Conservation (phyloP, 75 land plant genomes). For the Cryptomeria japonica region DNA sequence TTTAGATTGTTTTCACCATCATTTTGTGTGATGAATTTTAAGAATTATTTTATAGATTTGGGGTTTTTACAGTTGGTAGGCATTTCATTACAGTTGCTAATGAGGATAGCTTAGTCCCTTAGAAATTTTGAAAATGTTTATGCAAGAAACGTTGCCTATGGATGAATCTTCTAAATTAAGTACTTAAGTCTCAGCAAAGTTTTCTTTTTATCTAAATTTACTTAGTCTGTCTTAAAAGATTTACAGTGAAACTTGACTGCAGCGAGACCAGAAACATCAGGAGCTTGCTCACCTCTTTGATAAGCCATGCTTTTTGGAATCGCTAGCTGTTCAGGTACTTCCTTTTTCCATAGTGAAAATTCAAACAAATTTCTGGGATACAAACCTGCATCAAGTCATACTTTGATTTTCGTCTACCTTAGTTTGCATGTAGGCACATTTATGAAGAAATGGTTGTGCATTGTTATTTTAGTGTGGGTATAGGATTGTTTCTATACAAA, state of each 20-base stretch:
- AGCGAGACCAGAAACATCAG: slow-evolving; percentile 75
- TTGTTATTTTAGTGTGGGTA: too few relatives aligned
- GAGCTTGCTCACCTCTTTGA: slow-evolving; percentile 90
- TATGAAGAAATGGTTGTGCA: too few relatives aligned
- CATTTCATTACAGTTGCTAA: too few relatives aligned
- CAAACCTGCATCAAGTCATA: too few relatives aligned
- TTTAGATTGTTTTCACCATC: too few relatives aligned
- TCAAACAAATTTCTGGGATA: neutral
- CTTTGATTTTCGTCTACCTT: too few relatives aligned
- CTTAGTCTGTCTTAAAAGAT: neutral
- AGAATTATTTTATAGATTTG: too few relatives aligned
- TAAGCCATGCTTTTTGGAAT: slow-evolving; percentile 90
- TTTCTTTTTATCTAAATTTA: neutral
- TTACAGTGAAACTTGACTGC: slow-evolving; percentile 11
- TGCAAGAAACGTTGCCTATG: neutral
- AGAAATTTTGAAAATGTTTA: neutral
- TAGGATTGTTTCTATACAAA: too few relatives aligned
- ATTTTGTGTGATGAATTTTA: too few relatives aligned
- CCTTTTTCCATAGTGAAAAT: neutral
- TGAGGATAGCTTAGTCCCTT: too few relatives aligned
- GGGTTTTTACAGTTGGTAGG: too few relatives aligned
- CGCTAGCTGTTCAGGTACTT: slow-evolving; percentile 80
- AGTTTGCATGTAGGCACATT: too few relatives aligned
- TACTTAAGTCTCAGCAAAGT: neutral
- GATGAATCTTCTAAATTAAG: neutral